Conservation (phyloP, 2,329 filamentous ascomycete species). For the Fusarium pilosicola region DNA sequence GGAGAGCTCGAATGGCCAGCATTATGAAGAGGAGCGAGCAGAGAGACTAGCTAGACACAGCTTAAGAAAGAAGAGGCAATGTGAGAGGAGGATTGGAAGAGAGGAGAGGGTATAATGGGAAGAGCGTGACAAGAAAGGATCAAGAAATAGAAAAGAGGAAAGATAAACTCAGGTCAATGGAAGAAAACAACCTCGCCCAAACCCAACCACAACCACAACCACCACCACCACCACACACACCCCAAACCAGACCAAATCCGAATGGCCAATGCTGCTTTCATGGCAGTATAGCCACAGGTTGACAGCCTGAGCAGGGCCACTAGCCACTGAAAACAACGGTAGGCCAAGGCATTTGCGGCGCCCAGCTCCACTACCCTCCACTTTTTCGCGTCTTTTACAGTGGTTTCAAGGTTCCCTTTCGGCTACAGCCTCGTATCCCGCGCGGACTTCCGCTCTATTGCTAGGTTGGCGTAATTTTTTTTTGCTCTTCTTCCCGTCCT, state of each 20-base stretch:
- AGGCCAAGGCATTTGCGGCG: constrained; percentile 26
- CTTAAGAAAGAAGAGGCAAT: constrained; percentile 33
- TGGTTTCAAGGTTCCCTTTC: constrained; percentile 27
- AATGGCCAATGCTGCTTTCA: constrained; percentile 37
- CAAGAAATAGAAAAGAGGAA: constrained; percentile 25
- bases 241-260: constrained; percentile 29
- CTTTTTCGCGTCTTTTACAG: constrained; percentile 44
- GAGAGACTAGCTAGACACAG: constrained; percentile 21
- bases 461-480: background rate
- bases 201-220: constrained; percentile 23
- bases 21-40: constrained; percentile 65
- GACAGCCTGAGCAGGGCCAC: constrained; percentile 27
- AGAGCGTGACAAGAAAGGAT: constrained; percentile 24
- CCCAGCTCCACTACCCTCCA: constrained; percentile 34
- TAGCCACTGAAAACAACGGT: constrained; percentile 38
- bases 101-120: constrained; percentile 23
- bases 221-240: background rate
- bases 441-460: constrained; percentile 40
- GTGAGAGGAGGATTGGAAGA: constrained; percentile 32
- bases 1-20: constrained; percentile 83
- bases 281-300: constrained; percentile 31
- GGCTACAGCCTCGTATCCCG: constrained; percentile 46
- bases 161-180: constrained; percentile 16
- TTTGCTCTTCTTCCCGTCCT: background rate
- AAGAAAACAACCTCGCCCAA: constrained; percentile 23